These are phyloP conservation scores for Rhodotorula graminis DNA, from an alignment of 768 basidiomycete species.

Conservation along the genomic window DNA sequence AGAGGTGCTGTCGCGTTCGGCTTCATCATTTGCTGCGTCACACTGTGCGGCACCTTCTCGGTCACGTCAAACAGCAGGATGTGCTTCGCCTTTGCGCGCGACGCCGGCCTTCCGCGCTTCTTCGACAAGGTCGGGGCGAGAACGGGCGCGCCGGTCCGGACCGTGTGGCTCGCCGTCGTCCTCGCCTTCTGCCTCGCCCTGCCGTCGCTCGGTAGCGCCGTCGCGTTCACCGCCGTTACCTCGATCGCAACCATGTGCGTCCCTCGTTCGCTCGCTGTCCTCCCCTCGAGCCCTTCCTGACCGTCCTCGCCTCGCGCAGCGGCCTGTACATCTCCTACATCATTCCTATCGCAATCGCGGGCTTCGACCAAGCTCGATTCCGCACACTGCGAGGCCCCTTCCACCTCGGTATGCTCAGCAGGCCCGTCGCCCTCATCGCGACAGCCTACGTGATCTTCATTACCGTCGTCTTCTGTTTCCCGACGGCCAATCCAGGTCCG, in stretches of 20 bases:
- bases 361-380: slow-evolving; percentile 53
- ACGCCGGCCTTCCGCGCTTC: slow-evolving; percentile 66
- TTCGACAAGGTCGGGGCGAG: slow-evolving; percentile 61
- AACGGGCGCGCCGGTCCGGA: slow-evolving; percentile 63
- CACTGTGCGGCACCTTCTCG: slow-evolving; percentile 27
- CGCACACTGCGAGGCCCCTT: slow-evolving; percentile 1
- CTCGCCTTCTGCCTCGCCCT: slow-evolving; percentile 69
- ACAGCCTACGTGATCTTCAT: slow-evolving; percentile 70
- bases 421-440: slow-evolving; percentile 51
- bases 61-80: slow-evolving; percentile 73
- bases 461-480: slow-evolving; percentile 66
- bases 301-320: background rate
- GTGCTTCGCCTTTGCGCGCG: slow-evolving; percentile 76
- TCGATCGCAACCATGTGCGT: slow-evolving; percentile 52
- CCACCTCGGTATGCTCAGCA: slow-evolving; percentile 5
- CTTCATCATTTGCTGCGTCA: slow-evolving; percentile 30
- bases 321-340: slow-evolving; percentile 72
- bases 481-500: slow-evolving; percentile 52
- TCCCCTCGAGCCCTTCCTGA: too few species aligned
- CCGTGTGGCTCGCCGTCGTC: slow-evolving; percentile 74
- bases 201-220: slow-evolving; percentile 66
- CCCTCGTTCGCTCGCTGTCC: background rate
- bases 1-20: slow-evolving; percentile 57
- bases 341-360: slow-evolving; percentile 62
- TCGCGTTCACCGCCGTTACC: slow-evolving; percentile 61